Evolutionary conservation across 2,329 filamentous ascomycete species (phyloP).

Genomic region (Microdochium nivale): DNA sequence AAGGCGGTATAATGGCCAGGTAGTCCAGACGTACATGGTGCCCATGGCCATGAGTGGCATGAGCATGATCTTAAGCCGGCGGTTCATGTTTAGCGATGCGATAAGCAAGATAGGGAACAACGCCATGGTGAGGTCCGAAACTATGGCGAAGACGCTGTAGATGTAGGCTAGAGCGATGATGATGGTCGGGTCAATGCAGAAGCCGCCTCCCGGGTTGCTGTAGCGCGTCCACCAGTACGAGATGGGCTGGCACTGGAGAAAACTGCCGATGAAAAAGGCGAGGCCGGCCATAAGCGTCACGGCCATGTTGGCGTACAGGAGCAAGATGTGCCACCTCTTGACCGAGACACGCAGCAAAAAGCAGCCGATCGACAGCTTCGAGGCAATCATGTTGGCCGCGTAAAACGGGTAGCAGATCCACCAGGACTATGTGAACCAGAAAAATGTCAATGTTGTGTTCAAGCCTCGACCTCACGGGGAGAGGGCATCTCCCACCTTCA

Average conservation of each 20-base stretch:
- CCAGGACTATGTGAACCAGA: not conserved
- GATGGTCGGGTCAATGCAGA: conserved; percentile 16
- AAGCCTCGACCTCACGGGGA: not conserved
- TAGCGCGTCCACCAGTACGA: conserved; percentile 2
- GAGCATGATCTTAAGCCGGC: conserved; percentile 31
- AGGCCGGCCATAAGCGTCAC: not conserved
- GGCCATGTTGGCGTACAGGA: conserved; percentile 1
- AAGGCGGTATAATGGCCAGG: not conserved
- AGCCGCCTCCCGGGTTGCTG: conserved; percentile 2
- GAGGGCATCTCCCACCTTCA: not conserved
- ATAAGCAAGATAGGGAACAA: conserved; percentile 34
- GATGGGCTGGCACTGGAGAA: not conserved
- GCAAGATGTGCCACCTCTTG: not conserved
- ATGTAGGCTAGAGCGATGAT: conserved; percentile 33
- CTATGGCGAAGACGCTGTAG: conserved; percentile 26
- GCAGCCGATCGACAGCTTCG: conserved; percentile 1
- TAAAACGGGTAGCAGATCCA: conserved; percentile 1
- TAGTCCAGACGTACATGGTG: conserved; percentile 16
- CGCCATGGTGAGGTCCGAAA: conserved; percentile 28
- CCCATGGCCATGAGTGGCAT: conserved; percentile 38
- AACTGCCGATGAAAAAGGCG: conserved; percentile 2
- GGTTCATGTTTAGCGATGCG: conserved; percentile 35
- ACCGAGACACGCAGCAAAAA: conserved; percentile 2
- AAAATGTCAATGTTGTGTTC: not conserved
- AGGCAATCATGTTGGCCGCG: not conserved